Evolutionary conservation across 2,329 filamentous ascomycete species (phyloP).

Genomic region (Trichoderma sp.): DNA sequence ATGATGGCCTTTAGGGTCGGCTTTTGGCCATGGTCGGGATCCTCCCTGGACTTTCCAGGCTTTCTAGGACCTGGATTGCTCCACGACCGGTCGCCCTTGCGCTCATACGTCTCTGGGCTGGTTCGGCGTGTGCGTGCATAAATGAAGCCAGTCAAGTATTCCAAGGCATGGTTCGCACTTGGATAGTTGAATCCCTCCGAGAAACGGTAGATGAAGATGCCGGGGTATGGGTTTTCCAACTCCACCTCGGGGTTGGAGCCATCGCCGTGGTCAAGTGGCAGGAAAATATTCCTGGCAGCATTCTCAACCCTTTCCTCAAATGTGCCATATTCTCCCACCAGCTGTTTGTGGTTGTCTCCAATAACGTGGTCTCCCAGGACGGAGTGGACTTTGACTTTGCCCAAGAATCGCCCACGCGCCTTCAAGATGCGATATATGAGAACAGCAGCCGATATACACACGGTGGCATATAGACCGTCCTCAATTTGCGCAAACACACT

Average conservation of each 20-base stretch:
- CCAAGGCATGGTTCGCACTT: conserved; percentile 85
- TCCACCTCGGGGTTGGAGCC: conserved; percentile 83
- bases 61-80: conserved; percentile 76
- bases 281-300: conserved; percentile 72
- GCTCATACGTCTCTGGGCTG: conserved; percentile 62
- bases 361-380: conserved; percentile 73
- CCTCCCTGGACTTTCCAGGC: conserved; percentile 42
- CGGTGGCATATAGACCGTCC: conserved; percentile 85
- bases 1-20: conserved; percentile 85
- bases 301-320: conserved; percentile 45
- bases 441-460: conserved; percentile 71
- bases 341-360: conserved; percentile 53
- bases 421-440: conserved; percentile 82
- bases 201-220: conserved; percentile 94
- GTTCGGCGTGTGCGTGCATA: conserved; percentile 73
- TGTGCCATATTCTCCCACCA: conserved; percentile 54
- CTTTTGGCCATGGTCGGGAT: conserved; percentile 38
- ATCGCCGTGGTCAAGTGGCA: conserved; percentile 83
- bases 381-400: conserved; percentile 65
- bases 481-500: conserved; percentile 88
- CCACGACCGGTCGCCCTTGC: conserved; percentile 81
- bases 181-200: conserved; percentile 95
- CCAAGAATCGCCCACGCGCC: conserved; percentile 79
- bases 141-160: conserved; percentile 69
- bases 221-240: conserved; percentile 79